phyloP scores from a whole-genome alignment of 495 filamentous ascomycete genomes.

The Cetradonia linearis region DNA sequence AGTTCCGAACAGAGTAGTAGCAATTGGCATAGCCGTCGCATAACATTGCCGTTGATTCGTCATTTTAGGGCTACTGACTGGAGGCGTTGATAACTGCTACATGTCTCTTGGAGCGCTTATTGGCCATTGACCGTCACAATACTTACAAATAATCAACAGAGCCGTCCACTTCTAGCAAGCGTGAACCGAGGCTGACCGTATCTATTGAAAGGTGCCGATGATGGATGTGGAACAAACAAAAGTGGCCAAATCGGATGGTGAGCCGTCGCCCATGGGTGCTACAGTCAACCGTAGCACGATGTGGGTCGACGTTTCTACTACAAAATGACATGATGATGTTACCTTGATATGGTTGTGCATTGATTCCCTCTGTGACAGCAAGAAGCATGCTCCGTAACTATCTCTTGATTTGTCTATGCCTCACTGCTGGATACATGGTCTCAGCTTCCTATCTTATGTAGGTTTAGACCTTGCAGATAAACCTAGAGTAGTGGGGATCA shows the following conservation, averaged over 20 bases:
- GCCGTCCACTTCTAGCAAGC: background rate
- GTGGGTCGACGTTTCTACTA: too few relatives aligned
- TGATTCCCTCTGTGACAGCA: too few relatives aligned
- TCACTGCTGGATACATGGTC: background rate
- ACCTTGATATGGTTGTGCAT: too few relatives aligned
- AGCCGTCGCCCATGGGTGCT: too few relatives aligned
- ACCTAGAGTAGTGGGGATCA: background rate
- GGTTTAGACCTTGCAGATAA: background rate
- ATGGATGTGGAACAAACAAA: background rate
- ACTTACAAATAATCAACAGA: background rate
- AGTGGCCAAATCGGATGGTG: background rate
- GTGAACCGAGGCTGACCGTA: background rate
- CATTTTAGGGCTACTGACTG: background rate
- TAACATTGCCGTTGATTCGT: background rate
- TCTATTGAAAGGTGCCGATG: background rate
- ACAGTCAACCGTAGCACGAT: too few relatives aligned
- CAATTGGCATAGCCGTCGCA: background rate
- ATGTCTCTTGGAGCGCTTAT: background rate
- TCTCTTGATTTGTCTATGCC: background rate
- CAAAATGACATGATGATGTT: too few relatives aligned
- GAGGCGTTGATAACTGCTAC: background rate
- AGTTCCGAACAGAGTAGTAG: background rate
- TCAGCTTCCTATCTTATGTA: background rate
- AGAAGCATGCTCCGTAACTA: too few relatives aligned
- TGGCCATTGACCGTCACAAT: background rate